Evolutionary conservation across 73 alveolate genomes (phyloP), one percentile per base, ranked within the genome.

Genomic region (Tetrahymena elliotti): DNA sequence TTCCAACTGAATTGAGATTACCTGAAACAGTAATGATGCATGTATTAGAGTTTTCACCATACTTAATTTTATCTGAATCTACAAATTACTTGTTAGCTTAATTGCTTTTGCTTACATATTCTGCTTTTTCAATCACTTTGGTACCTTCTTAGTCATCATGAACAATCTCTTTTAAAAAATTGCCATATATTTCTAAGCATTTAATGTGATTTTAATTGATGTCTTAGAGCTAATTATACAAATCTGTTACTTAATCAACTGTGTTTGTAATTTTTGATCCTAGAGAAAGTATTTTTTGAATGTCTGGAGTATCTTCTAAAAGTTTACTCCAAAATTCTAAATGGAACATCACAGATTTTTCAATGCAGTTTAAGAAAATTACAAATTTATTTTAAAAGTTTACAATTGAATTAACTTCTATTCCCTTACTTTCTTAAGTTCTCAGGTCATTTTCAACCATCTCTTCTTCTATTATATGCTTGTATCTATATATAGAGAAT

Each of bases 241-340:
- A 93, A 20, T 41, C 54, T 33, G 33, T 37, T 12, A 84, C 95
- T 31, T 95, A 31, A 22, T 95, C 96, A 52, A 95, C 92, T 36
- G 53, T 36, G n/a, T 82, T 93, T 18, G 96, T 95, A 35, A 95
- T 95, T 93, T 47, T 39, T 1, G 92, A 54, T 20, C 97, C 97
- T n/a, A 95, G 94, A 18, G 88, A 39, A 16, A 92, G 38, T 33
- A 95, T 37, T 95, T 95, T 95, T 18, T 40, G 47, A 54, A 95
- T 83, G 41, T 95, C 96, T 35, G 97, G 95, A 83, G 93, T 95
- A 3, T 93, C 83, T 83, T 95, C 97, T 31, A 95, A 35, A 27
- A 95, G 52, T 35, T 95, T 95, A 20, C 94, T 35, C 97, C 97
- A 95, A 54, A 84, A 95, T n/a, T 95, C 96, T 15, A 53, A 52